These are phyloP conservation scores for Malus hybrid DNA, from an alignment of 331 rosid species.

Conservation along the genomic window DNA sequence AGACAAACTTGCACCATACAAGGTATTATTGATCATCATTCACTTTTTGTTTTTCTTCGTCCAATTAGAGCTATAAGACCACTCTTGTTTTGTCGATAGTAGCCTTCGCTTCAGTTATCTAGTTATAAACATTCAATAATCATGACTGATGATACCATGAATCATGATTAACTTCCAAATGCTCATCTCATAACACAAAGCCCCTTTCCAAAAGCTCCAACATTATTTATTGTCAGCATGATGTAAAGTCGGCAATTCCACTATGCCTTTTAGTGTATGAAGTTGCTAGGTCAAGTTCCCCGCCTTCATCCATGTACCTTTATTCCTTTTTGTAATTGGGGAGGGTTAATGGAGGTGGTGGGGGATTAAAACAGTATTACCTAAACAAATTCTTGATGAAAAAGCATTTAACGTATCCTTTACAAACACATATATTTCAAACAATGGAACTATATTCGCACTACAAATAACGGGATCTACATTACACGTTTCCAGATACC, in stretches of 20 bases:
- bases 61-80: background rate
- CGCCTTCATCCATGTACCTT: background rate
- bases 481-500: constrained; percentile 53
- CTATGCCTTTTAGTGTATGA: background rate
- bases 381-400: background rate
- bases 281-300: background rate
- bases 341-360: background rate
- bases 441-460: background rate
- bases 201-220: background rate
- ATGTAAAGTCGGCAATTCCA: background rate
- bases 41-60: background rate
- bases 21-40: constrained; percentile 43
- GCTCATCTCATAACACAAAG: background rate
- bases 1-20: constrained; percentile 89
- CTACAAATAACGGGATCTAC: background rate
- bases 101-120: background rate
- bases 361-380: too few species aligned
- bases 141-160: background rate
- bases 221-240: background rate
- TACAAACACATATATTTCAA: background rate
- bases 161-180: background rate
- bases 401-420: background rate
- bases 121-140: background rate
- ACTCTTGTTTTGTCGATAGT: background rate
- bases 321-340: background rate